phyloP scores from a whole-genome alignment of 176 grass and related monocot species.

The Aegilops longissima region DNA sequence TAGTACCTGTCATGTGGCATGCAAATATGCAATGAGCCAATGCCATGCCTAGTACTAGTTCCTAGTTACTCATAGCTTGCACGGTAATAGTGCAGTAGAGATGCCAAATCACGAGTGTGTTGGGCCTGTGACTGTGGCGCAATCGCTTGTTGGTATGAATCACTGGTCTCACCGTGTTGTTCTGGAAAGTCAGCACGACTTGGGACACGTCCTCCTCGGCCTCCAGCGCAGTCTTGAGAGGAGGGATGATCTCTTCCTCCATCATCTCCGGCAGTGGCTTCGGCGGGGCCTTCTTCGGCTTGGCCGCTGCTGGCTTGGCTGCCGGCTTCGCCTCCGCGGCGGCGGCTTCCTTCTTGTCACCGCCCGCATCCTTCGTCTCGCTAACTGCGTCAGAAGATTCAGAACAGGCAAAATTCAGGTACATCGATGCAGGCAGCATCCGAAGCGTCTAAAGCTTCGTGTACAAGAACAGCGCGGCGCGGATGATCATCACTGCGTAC shows the following conservation, averaged over 20 bases:
- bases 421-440: not conserved
- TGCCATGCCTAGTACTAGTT: not conserved
- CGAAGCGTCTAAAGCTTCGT: not conserved
- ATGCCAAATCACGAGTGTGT: not conserved
- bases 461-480: not conserved
- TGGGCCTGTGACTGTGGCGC: not conserved
- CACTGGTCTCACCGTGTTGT: conserved; percentile 77
- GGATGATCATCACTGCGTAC: not conserved
- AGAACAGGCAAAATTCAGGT: not conserved
- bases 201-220: conserved; percentile 72
- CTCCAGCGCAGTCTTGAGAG: conserved; percentile 58
- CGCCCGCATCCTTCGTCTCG: conserved; percentile 33
- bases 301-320: conserved; percentile 40
- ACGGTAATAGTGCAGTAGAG: not conserved
- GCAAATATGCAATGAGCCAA: not conserved
- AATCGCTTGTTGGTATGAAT: not conserved
- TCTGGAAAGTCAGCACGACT: conserved; percentile 73
- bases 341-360: conserved; percentile 35
- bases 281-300: conserved; percentile 70
- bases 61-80: not conserved
- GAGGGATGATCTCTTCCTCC: conserved; percentile 88
- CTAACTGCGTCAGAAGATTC: conserved; percentile 15
- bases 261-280: conserved; percentile 86
- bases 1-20: not conserved
- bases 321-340: conserved; percentile 40